These are phyloP conservation scores for Phytophthora multivora DNA, from an alignment of 352 stramenopile species.

Conservation along the genomic window DNA sequence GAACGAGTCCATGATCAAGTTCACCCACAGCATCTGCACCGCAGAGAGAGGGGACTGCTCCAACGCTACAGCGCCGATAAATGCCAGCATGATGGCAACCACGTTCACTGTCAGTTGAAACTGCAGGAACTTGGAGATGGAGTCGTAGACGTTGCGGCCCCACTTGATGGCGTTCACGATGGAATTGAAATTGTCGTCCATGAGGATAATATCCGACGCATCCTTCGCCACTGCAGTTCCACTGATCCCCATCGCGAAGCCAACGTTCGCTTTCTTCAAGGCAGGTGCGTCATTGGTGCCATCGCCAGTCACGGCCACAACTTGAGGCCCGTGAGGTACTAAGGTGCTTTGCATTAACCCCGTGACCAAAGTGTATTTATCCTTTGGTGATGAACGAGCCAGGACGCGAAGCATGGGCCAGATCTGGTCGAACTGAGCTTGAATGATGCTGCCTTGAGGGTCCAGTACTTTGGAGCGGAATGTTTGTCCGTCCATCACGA, in stretches of 20 bases:
- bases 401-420: constrained; percentile 63
- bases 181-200: constrained; percentile 96
- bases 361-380: constrained; percentile 62
- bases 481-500: constrained; percentile 58
- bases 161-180: constrained; percentile 96
- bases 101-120: constrained; percentile 97
- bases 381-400: constrained; percentile 52
- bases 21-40: constrained; percentile 97
- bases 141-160: constrained; percentile 96
- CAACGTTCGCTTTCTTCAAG: constrained; percentile 77
- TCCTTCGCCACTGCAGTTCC: constrained; percentile 94
- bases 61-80: constrained; percentile 76
- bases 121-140: constrained; percentile 96
- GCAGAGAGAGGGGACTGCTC: constrained; percentile 86
- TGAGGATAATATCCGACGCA: constrained; percentile 94
- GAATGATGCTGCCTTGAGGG: constrained; percentile 48
- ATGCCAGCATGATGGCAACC: constrained; percentile 90
- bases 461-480: constrained; percentile 54
- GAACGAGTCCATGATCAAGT: constrained; percentile 98
- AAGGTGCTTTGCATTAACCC: constrained; percentile 55
- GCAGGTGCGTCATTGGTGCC: constrained; percentile 95
- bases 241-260: constrained; percentile 93
- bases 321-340: constrained; percentile 57
- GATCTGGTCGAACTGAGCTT: constrained; percentile 60
- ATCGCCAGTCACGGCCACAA: constrained; percentile 95